phyloP scores from a whole-genome alignment of 331 rosid genomes.

The Arachis monticola region DNA sequence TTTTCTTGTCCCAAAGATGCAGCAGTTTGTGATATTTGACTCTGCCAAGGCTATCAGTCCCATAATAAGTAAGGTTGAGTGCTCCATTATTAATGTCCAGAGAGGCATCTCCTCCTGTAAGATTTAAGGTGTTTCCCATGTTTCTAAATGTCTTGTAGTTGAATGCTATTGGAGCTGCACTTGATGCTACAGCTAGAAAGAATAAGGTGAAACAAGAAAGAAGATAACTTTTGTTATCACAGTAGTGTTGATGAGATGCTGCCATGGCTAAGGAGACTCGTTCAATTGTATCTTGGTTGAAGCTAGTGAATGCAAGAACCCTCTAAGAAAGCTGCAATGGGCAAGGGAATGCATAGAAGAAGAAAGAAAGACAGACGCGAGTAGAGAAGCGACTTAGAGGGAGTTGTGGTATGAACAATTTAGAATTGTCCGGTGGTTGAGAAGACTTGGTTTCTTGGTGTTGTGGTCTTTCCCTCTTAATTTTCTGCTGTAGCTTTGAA shows the following conservation, averaged over 20 bases:
- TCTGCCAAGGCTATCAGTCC: conserved; percentile 37
- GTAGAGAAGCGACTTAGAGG: conserved; percentile 35
- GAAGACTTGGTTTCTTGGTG: too few species aligned
- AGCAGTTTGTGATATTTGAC: conserved; percentile 23
- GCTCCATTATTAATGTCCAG: not conserved
- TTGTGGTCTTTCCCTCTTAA: too few species aligned
- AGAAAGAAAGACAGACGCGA: conserved; percentile 3
- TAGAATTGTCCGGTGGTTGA: too few species aligned
- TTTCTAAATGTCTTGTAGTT: conserved; percentile 21
- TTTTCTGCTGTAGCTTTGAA: too few species aligned
- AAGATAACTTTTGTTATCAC: too few species aligned
- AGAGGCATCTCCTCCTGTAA: conserved; percentile 36
- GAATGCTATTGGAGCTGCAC: conserved; percentile 39
- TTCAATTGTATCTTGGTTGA: too few species aligned
- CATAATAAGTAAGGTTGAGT: conserved; percentile 32
- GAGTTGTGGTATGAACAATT: not conserved
- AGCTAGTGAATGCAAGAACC: too few species aligned
- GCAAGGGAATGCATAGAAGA: too few species aligned
- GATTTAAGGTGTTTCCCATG: conserved; percentile 1
- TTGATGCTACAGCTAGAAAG: conserved; percentile 22
- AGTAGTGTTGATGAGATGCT: too few species aligned
- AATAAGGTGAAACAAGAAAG: not conserved
- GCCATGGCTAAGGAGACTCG: too few species aligned
- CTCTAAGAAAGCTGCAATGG: too few species aligned
- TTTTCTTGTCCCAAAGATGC: conserved; percentile 42